A percentile compares a stretch with the other conserved stretches of the same genome.
Evolutionary conservation across 495 filamentous ascomycete species (phyloP).

Genomic region (Aspergillus carlsbadensis): DNA sequence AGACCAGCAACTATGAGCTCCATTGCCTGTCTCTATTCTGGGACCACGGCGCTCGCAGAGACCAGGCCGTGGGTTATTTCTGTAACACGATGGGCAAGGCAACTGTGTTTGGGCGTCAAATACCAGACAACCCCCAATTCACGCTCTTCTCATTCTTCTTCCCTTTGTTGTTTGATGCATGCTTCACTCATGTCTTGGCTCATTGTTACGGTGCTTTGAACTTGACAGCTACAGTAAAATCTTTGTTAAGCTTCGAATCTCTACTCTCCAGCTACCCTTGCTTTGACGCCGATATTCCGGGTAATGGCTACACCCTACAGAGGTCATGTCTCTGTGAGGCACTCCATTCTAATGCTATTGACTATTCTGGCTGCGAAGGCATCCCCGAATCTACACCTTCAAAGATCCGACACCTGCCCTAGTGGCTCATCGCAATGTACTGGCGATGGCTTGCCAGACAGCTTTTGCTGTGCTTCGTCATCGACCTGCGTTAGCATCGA

Average conservation of each 20-base stretch:
- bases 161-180: neutral
- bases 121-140: neutral
- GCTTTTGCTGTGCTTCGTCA: conserved; percentile 72
- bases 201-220: conserved; percentile 3
- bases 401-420: conserved; percentile 44
- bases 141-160: neutral
- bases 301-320: neutral
- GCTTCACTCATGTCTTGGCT: neutral
- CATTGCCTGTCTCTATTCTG: conserved; percentile 25
- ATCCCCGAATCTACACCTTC: conserved; percentile 31
- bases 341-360: conserved; percentile 27
- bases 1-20: conserved; percentile 21
- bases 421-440: conserved; percentile 51
- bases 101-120: conserved; percentile 15
- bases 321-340: neutral
- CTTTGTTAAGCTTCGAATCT: neutral
- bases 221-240: no score
- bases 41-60: conserved; percentile 30
- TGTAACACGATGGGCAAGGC: conserved; percentile 15
- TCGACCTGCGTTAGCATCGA: conserved; percentile 68
- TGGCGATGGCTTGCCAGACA: conserved; percentile 53
- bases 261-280: neutral
- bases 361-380: conserved; percentile 22
- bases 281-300: neutral
- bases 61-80: conserved; percentile 7